phyloP scores from a whole-genome alignment of 768 basidiomycete species.

The Tulasnella sp. region DNA sequence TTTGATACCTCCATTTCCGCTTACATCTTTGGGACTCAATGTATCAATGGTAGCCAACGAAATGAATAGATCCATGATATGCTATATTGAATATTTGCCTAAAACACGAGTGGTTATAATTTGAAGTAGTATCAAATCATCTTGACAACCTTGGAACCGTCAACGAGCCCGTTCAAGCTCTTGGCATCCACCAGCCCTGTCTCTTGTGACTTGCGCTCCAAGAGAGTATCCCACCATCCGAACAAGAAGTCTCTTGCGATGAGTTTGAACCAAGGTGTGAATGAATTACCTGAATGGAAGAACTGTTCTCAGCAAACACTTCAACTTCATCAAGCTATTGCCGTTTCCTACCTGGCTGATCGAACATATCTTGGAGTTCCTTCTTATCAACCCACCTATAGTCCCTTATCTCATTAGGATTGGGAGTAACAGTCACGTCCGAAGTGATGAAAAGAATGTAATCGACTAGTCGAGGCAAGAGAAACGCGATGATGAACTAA shows the following conservation, averaged over 20 bases:
- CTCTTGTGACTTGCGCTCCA: constrained; percentile 38
- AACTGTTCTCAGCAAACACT: too few relatives aligned
- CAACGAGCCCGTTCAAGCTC: constrained; percentile 49
- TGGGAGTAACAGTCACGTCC: constrained; percentile 69
- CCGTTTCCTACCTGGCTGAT: constrained; percentile 46
- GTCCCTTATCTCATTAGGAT: constrained; percentile 84
- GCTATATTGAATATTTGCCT: too few relatives aligned
- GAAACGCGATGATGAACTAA: not conserved
- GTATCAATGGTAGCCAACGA: too few relatives aligned
- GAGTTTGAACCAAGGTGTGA: constrained; percentile 99
- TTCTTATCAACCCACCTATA: constrained; percentile 81
- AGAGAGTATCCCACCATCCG: constrained; percentile 94
- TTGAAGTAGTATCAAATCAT: too few relatives aligned
- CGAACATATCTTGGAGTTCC: constrained; percentile 86
- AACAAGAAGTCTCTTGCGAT: constrained; percentile 95
- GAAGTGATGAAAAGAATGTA: constrained; percentile 93
- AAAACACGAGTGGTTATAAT: too few relatives aligned
- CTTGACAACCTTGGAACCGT: constrained; percentile 60
- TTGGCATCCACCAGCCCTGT: constrained; percentile 50
- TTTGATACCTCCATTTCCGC: not conserved
- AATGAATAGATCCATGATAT: too few relatives aligned
- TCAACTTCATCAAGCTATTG: too few relatives aligned
- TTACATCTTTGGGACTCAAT: too few relatives aligned
- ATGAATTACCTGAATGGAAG: constrained; percentile 66
- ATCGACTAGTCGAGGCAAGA: constrained; percentile 49